These are phyloP conservation scores for Parachaetomium inaequale DNA, from an alignment of 495 filamentous ascomycete genomes.

Conservation along the genomic window DNA sequence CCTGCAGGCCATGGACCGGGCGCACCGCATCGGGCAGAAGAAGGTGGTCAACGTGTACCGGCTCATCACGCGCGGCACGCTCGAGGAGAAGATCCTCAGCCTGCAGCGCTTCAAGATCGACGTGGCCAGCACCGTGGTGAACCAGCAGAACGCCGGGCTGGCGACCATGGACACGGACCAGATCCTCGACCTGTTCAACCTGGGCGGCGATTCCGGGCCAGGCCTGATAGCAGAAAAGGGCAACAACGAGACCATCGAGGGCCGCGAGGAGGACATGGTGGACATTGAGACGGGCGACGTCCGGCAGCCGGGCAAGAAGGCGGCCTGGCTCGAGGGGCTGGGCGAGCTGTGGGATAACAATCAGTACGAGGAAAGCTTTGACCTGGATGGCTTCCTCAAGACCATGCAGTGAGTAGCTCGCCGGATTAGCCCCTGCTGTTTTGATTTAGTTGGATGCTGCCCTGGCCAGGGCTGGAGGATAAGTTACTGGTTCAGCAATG, in stretches of 20 bases:
- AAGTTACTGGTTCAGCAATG: neutral
- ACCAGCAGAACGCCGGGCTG: conserved; percentile 95
- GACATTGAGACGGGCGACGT: conserved; percentile 88
- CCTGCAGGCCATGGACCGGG: conserved; percentile 97
- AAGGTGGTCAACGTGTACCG: conserved; percentile 99
- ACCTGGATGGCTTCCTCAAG: conserved; percentile 86
- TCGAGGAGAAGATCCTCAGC: conserved; percentile 98
- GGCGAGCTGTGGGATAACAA: conserved; percentile 95
- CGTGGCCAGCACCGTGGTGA: conserved; percentile 95
- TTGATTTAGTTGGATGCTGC: neutral
- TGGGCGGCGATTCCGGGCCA: conserved; percentile 73
- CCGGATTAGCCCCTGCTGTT: neutral
- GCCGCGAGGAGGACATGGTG: conserved; percentile 86
- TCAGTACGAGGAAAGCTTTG: conserved; percentile 96
- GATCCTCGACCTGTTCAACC: conserved; percentile 92
- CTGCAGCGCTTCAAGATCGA: conserved; percentile 99
- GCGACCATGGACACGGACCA: conserved; percentile 96
- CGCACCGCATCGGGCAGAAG: conserved; percentile 97
- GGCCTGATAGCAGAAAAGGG: conserved; percentile 57
- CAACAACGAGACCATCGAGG: conserved; percentile 48
- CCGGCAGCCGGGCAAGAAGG: conserved; percentile 93
- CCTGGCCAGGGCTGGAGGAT: conserved; percentile 3
- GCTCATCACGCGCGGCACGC: conserved; percentile 86
- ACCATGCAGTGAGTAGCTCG: conserved; percentile 54
- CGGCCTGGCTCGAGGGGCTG: conserved; percentile 83